Evolutionary conservation across 2,329 filamentous ascomycete genomes (phyloP), one percentile per base, ranked within the genome.

Genomic region (Corinectria fuckeliana): DNA sequence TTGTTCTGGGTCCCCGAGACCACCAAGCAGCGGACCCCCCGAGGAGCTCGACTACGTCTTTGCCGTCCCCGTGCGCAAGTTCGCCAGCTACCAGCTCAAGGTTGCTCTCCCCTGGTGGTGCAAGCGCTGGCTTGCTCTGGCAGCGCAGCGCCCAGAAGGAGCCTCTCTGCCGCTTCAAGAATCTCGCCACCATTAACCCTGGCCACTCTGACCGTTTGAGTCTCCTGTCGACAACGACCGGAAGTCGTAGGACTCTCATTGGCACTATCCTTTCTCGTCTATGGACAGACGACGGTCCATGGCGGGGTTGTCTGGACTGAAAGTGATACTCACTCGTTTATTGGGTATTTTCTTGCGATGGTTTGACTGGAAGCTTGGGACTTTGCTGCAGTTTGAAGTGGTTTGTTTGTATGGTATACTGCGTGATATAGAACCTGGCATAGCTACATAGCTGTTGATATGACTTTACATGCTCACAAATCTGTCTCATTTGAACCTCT

Each of bases 41-140:
- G 80, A 82, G 68, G 81, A 82, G 64, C 77, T 84, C 58, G 81
- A 84, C 71, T 80, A 77, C 58, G 78, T 83, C 53, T 84, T 83
- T 30, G 78, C 75, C 9, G 80, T 82, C 1, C 78, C 80, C n/a
- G 73, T 73, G 30, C 66, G 72, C 65, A 78, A 75, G 61, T 82
- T 82, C 49, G 73, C 75, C 51, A 60, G 55, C 23, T 80, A 82
- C 61, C 68, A 70, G 56, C 56, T 61, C 13, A 51, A 39, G 28
- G 51, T 57, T 4, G 62, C 61, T 20, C 45, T 61, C 2, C 67
- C 67, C 16, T 63, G 67, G 23, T 58, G 68, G 51, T 58, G 66
- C 44, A 69, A 65, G 65, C 65, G 63, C 18, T 66, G 71, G 60
- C 38, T 78, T 47, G n/a, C 60, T 76, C 28, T 74, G 72, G 60